A percentile compares a stretch with the other conserved stretches of the same genome.
Conservation (phyloP, 371 early-diverging fungal genomes). For the Parasitella parasitica region DNA sequence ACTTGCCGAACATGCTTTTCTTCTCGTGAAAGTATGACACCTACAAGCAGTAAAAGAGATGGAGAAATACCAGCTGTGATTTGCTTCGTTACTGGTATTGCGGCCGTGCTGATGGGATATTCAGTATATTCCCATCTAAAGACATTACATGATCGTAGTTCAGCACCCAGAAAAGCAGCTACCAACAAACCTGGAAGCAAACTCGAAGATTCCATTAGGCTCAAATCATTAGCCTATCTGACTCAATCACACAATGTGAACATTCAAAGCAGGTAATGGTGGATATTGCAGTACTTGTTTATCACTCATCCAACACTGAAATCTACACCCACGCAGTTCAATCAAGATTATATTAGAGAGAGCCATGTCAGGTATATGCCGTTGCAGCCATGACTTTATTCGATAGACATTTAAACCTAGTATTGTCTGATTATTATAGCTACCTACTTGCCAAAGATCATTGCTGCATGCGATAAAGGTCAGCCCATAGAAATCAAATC, state of each 20-base stretch:
- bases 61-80: conserved; percentile 17
- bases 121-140: conserved; percentile 61
- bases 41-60: not conserved
- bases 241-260: conserved; percentile 62
- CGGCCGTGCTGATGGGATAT: conserved; percentile 56
- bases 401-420: no score
- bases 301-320: not conserved
- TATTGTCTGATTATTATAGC: conserved; percentile 22
- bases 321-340: conserved; percentile 53
- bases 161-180: conserved; percentile 17
- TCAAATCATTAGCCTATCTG: conserved; percentile 60
- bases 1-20: not conserved
- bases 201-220: conserved; percentile 56
- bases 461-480: conserved; percentile 47
- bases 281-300: not conserved
- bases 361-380: conserved; percentile 54
- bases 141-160: conserved; percentile 32
- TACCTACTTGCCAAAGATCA: conserved; percentile 46
- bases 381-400: no score
- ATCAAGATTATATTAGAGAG: conserved; percentile 65
- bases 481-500: conserved; percentile 51
- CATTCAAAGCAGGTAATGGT: conserved; percentile 65
- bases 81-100: conserved; percentile 51
- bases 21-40: not conserved
- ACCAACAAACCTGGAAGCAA: conserved; percentile 20